Evolutionary conservation across 1,284 basidiomycete genomes (phyloP).

Genomic region (Puccinia triticina): DNA sequence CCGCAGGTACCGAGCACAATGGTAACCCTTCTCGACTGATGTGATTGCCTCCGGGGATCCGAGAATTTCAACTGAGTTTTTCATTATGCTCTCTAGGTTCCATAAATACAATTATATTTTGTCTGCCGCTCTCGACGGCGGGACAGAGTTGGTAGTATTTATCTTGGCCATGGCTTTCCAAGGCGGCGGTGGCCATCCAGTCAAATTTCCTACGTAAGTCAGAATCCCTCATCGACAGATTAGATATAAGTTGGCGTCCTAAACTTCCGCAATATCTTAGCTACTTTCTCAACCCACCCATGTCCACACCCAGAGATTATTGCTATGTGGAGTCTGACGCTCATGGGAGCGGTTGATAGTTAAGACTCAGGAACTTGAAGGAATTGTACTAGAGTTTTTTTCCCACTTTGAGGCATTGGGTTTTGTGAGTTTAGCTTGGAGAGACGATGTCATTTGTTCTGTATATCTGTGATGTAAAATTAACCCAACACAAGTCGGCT

Average conservation of each 20-base stretch:
- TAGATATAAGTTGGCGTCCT: not conserved
- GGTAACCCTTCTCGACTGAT: not conserved
- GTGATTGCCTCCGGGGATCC: not conserved
- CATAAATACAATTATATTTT: conserved; percentile 39
- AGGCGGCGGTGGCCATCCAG: conserved; percentile 23
- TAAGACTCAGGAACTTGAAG: no score
- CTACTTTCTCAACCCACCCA: conserved; percentile 31
- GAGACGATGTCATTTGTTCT: no score
- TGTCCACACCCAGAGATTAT: conserved; percentile 23
- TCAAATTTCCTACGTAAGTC: conserved; percentile 31
- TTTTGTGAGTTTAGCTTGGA: no score
- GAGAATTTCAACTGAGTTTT: not conserved
- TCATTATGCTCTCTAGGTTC: conserved; percentile 14
- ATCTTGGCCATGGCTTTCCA: conserved; percentile 38
- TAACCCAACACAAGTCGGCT: no score
- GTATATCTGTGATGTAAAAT: no score
- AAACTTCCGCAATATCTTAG: not conserved
- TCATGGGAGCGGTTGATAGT: not conserved
- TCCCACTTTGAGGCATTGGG: no score
- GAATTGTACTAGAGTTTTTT: no score
- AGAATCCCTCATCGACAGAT: not conserved
- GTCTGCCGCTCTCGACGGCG: conserved; percentile 45
- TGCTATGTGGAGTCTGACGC: conserved; percentile 13
- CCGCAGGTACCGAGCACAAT: conserved; percentile 28
- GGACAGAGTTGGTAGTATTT: conserved; percentile 26